These are phyloP conservation scores for Bipolaris bicolor DNA, from an alignment of 2,329 filamentous ascomycete species.

Conservation along the genomic window DNA sequence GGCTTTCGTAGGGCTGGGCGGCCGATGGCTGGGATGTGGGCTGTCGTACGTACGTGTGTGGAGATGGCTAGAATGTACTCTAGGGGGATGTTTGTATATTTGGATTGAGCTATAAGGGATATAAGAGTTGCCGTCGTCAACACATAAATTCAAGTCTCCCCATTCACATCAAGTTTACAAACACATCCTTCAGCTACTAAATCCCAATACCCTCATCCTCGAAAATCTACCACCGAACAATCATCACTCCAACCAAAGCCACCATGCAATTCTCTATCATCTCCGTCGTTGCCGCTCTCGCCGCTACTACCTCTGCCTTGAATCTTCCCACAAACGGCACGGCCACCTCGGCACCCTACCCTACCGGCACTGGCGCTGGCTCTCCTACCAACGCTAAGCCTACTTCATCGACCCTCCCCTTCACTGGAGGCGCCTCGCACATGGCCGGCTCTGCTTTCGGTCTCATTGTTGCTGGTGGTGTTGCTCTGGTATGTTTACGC, in stretches of 20 bases:
- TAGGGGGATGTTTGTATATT: not conserved
- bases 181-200: not conserved
- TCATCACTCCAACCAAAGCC: slow-evolving; percentile 12
- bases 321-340: slow-evolving; percentile 36
- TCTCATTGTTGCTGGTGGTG: slow-evolving; percentile 40
- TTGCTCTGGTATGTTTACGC: slow-evolving; percentile 35
- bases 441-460: slow-evolving; percentile 37
- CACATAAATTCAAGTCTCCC: not conserved
- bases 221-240: not conserved
- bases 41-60: slow-evolving; percentile 19
- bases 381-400: slow-evolving; percentile 22
- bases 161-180: too few species aligned
- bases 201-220: not conserved
- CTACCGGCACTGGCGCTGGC: slow-evolving; percentile 33
- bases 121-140: slow-evolving; percentile 11
- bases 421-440: slow-evolving; percentile 36
- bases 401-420: slow-evolving; percentile 29
- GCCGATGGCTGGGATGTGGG: slow-evolving; percentile 17
- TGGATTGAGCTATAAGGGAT: slow-evolving; percentile 6
- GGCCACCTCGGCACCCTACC: slow-evolving; percentile 26
- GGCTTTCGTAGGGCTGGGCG: slow-evolving; percentile 13
- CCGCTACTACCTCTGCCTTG: slow-evolving; percentile 36
- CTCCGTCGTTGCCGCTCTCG: slow-evolving; percentile 32
- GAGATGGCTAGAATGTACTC: slow-evolving; percentile 10
- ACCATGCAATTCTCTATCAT: slow-evolving; percentile 44